Evolutionary conservation across 495 filamentous ascomycete species (phyloP), one percentile per base, ranked within the genome.

Genomic region (Stereocaulon alpinum): DNA sequence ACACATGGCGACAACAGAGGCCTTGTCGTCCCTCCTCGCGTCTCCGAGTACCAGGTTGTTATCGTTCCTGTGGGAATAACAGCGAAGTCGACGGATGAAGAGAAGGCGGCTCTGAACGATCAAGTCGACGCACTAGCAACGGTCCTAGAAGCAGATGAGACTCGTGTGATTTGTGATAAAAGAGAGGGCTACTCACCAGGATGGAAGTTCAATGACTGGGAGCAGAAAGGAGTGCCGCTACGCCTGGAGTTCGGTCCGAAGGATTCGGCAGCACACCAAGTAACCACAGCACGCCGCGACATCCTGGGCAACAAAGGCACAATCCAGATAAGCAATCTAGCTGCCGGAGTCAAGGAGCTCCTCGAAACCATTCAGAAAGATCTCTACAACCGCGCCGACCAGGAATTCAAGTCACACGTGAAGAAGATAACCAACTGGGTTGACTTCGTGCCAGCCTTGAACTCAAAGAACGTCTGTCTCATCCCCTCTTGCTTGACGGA

Each of bases 201-300:
- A 62, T 96, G 85, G 82, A 97, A 98, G 72, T 96, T 97, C 80
- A 93, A 93, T 76, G 88, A 97, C 73, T 95, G 87, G 87, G 94
- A 98, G 72, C 77, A 95, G 60, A 91, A 89, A 72, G 93, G 93
- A 70, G 85, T 96, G 15, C 93, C 94, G 17, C 76, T 98, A 34
- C 89, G 94, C 41, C 77, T 98, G 51, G 93, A 97, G 71, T 93
- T 94, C 69, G 94, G 94, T 41, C 93, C 93, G 51, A 93, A 93
- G 71, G 93, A 97, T 69, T 83, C 84, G 3, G 87, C 84, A 44
- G 88, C 89, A 64, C 80, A 86, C 51, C 87, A 91, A 29, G 84
- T 96, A 58, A 87, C 87, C 54, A 86, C 82, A 60, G 86, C 91
- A 11, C 88, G 93, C 60, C 87, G 93, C 63, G 93, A 97, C 69